These are phyloP conservation scores for Blastomyces gilchristii DNA, from an alignment of 2,329 filamentous ascomycete species.

Conservation along the genomic window DNA sequence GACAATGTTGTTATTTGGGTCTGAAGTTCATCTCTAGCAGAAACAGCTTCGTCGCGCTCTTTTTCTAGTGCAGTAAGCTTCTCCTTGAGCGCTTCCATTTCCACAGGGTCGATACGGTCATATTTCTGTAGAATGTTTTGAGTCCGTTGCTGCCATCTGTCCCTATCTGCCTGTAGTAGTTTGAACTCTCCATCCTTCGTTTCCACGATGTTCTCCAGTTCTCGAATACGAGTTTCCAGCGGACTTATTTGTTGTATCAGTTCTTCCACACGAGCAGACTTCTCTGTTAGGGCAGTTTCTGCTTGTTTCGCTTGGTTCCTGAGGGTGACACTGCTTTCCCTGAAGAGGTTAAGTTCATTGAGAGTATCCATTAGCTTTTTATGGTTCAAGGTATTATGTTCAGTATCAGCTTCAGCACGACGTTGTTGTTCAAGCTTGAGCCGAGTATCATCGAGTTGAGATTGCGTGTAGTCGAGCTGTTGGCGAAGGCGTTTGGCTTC, in stretches of 20 bases:
- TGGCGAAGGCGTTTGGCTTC: constrained; percentile 83
- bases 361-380: constrained; percentile 89
- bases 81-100: constrained; percentile 80
- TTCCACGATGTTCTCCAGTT: constrained; percentile 70
- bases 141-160: constrained; percentile 90
- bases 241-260: constrained; percentile 69
- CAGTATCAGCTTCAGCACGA: constrained; percentile 60
- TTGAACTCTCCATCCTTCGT: constrained; percentile 81
- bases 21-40: constrained; percentile 42
- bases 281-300: constrained; percentile 64
- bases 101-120: constrained; percentile 84
- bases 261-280: constrained; percentile 62
- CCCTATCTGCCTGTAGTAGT: constrained; percentile 79
- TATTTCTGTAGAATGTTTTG: constrained; percentile 95
- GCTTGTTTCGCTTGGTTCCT: constrained; percentile 76
- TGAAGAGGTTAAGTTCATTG: constrained; percentile 89
- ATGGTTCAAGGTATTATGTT: constrained; percentile 65
- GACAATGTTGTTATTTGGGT: constrained; percentile 41
- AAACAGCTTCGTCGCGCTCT: constrained; percentile 56
- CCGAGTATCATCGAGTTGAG: constrained; percentile 77
- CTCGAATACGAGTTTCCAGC: constrained; percentile 65
- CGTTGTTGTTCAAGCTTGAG: constrained; percentile 88
- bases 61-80: constrained; percentile 56
- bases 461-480: constrained; percentile 76
- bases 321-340: constrained; percentile 85